phyloP scores from a whole-genome alignment of 495 filamentous ascomycete genomes.

The Penicillium verhagenii region DNA sequence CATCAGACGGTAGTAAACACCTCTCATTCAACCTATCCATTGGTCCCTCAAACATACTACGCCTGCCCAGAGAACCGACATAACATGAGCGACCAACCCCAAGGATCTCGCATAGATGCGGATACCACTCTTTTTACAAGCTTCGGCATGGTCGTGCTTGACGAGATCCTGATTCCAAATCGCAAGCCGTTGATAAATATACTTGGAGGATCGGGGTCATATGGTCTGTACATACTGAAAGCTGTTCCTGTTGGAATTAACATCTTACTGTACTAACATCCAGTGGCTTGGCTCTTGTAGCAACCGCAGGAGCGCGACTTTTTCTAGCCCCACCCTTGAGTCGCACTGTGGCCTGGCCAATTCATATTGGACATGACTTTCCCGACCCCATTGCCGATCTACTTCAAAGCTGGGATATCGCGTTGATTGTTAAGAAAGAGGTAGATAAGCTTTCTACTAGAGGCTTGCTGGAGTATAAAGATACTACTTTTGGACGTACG shows the following conservation, averaged over 20 bases:
- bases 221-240: constrained; percentile 27
- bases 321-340: constrained; percentile 20
- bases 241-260: neutral
- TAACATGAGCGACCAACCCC: too few species aligned
- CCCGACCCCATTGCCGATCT: constrained; percentile 52
- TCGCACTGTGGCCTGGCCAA: constrained; percentile 69
- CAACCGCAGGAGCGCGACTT: constrained; percentile 35
- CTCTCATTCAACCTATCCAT: too few species aligned
- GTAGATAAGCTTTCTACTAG: constrained; percentile 55
- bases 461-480: constrained; percentile 30
- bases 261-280: too few species aligned
- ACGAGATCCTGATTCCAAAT: constrained; percentile 30
- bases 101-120: neutral
- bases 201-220: constrained; percentile 36
- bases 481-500: constrained; percentile 44
- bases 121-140: constrained; percentile 25
- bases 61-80: too few species aligned
- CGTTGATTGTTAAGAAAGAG: constrained; percentile 68
- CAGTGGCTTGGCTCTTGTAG: too few species aligned
- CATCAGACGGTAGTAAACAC: too few species aligned
- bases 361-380: constrained; percentile 81
- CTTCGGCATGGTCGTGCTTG: constrained; percentile 36
- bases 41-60: too few species aligned
- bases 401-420: constrained; percentile 64
- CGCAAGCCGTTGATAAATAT: constrained; percentile 25